These are phyloP conservation scores for Fusarium sulawesiense DNA, from an alignment of 2,329 filamentous ascomycete species.

Conservation along the genomic window DNA sequence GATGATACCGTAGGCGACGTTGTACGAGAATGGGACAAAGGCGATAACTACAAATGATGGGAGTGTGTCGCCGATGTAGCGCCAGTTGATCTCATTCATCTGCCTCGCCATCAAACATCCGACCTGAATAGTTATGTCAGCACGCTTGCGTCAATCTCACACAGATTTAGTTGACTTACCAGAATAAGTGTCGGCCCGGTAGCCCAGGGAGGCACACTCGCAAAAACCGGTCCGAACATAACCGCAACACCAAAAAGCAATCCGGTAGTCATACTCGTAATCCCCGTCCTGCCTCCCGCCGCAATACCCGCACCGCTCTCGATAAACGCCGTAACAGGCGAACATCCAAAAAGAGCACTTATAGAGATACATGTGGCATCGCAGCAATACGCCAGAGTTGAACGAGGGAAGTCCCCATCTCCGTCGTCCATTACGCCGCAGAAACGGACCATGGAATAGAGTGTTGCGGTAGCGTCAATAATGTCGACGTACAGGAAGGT, in stretches of 20 bases:
- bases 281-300: slow-evolving; percentile 74
- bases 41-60: slow-evolving; percentile 83
- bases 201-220: slow-evolving; percentile 78
- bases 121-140: slow-evolving; percentile 54
- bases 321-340: slow-evolving; percentile 76
- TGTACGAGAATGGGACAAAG: slow-evolving; percentile 86
- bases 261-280: slow-evolving; percentile 74
- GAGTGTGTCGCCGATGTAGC: slow-evolving; percentile 80
- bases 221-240: slow-evolving; percentile 78
- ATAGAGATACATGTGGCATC: slow-evolving; percentile 75
- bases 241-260: slow-evolving; percentile 74
- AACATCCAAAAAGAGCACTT: slow-evolving; percentile 72
- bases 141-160: background rate
- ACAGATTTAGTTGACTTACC: background rate
- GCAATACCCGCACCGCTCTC: slow-evolving; percentile 78
- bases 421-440: slow-evolving; percentile 68
- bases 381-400: slow-evolving; percentile 77
- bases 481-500: slow-evolving; percentile 81
- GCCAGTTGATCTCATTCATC: slow-evolving; percentile 84
- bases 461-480: slow-evolving; percentile 76
- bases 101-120: slow-evolving; percentile 82
- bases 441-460: slow-evolving; percentile 80
- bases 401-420: slow-evolving; percentile 81
- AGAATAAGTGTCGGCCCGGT: slow-evolving; percentile 83
- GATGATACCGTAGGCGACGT: slow-evolving; percentile 83